Percentiles rank a stretch among this genome's conserved stretches.
Conservation (phyloP, 495 filamentous ascomycete genomes). For the Aspergillus hancockii region DNA sequence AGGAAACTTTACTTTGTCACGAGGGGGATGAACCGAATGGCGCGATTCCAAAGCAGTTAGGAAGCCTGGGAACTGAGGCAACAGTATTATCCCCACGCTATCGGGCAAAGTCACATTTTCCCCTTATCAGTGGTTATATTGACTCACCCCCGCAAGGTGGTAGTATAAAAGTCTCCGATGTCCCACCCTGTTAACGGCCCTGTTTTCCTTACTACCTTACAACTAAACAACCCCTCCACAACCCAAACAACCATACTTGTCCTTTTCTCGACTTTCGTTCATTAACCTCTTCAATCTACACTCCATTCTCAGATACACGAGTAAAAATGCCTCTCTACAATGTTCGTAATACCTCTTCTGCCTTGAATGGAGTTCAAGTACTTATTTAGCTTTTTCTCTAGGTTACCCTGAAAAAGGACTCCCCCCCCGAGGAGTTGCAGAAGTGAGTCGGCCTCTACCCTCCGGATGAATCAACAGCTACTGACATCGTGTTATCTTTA, state of each 20-base stretch:
- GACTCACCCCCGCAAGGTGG: constrained; percentile 12
- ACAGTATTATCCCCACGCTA: neutral
- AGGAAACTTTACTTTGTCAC: neutral
- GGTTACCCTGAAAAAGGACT: constrained; percentile 76
- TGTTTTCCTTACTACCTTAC: constrained; percentile 4
- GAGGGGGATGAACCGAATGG: neutral
- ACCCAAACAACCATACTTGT: constrained; percentile 2
- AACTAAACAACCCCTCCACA: neutral
- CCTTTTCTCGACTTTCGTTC: neutral
- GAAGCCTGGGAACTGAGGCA: neutral
- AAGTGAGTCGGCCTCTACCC: constrained; percentile 45
- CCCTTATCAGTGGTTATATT: constrained; percentile 16
- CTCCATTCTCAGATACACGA: constrained; percentile 2
- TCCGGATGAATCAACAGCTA: neutral
- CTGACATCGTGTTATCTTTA: constrained; percentile 12
- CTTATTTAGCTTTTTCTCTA: constrained; percentile 32
- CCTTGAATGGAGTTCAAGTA: neutral
- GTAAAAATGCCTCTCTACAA: constrained; percentile 70
- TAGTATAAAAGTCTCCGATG: constrained; percentile 1
- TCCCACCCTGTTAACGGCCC: neutral
- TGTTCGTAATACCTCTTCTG: constrained; percentile 44
- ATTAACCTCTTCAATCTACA: neutral
- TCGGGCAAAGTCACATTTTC: neutral
- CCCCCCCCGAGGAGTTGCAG: constrained; percentile 59
- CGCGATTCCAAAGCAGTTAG: neutral